Percentiles rank a stretch among this genome's conserved stretches.
Conservation (phyloP, 2,329 filamentous ascomycete species). For the Thelonectria discophora region DNA sequence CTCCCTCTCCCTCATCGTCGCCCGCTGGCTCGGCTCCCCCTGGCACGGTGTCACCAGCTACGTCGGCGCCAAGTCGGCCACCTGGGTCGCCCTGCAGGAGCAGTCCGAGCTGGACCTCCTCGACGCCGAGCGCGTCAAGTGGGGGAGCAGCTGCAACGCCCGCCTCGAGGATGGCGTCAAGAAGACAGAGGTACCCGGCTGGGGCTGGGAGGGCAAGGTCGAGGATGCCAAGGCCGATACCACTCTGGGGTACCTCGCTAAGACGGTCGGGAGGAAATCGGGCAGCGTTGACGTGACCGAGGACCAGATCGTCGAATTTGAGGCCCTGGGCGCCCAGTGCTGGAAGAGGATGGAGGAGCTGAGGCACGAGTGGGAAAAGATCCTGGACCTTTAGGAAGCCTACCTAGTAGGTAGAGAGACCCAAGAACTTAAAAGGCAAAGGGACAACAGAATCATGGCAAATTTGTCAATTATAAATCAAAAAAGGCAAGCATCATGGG, state of each 20-base stretch:
- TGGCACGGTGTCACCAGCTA: constrained; percentile 88
- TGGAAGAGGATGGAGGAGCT: constrained; percentile 80
- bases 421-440: not conserved
- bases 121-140: constrained; percentile 72
- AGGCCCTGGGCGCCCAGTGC: constrained; percentile 65
- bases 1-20: constrained; percentile 72
- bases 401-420: not conserved
- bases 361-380: constrained; percentile 70
- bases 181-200: constrained; percentile 85
- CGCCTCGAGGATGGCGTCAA: constrained; percentile 69
- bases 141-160: constrained; percentile 78
- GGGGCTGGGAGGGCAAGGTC: constrained; percentile 76
- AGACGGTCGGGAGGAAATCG: constrained; percentile 66
- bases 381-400: constrained; percentile 32
- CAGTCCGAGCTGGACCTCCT: constrained; percentile 68
- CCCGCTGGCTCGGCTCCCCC: constrained; percentile 81
- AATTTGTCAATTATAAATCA: constrained; percentile 10
- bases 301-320: constrained; percentile 69
- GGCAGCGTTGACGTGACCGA: constrained; percentile 67
- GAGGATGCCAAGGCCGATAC: constrained; percentile 57
- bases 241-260: constrained; percentile 58
- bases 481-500: constrained; percentile 26
- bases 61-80: constrained; percentile 76
- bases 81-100: constrained; percentile 79
- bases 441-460: not conserved